Percentiles rank a stretch among this genome's conserved stretches.
phyloP scores from a whole-genome alignment of 805 yeast genomes.

The Metschnikowia vanudenii region DNA sequence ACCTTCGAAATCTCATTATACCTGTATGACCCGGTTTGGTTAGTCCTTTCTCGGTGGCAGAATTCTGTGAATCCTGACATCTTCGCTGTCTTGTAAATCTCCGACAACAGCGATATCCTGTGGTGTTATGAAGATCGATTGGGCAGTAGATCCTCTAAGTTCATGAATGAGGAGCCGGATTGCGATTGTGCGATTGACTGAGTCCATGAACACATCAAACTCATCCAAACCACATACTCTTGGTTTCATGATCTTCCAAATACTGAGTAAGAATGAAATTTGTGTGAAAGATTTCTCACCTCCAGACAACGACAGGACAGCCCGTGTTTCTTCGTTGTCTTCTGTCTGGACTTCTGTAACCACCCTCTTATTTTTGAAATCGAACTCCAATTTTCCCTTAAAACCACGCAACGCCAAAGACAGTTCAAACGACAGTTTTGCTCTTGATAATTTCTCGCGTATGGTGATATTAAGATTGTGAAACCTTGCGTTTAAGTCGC shows the following conservation, averaged over 20 bases:
- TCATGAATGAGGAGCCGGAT: slow-evolving; percentile 70
- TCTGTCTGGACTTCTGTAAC: slow-evolving; percentile 61
- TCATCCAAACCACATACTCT: slow-evolving; percentile 90
- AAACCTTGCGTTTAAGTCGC: slow-evolving; percentile 33
- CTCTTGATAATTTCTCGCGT: slow-evolving; percentile 30
- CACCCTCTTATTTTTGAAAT: slow-evolving; percentile 49
- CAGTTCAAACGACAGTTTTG: slow-evolving; percentile 48
- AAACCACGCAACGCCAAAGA: slow-evolving; percentile 68
- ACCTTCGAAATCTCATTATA: neutral
- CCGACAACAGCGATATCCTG: slow-evolving; percentile 78
- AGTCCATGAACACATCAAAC: slow-evolving; percentile 97
- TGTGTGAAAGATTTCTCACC: slow-evolving; percentile 97
- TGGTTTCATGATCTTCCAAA: slow-evolving; percentile 92
- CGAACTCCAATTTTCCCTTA: slow-evolving; percentile 68
- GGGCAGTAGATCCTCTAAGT: slow-evolving; percentile 64
- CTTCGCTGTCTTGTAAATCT: slow-evolving; percentile 46
- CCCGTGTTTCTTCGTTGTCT: slow-evolving; percentile 56
- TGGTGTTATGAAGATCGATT: slow-evolving; percentile 91
- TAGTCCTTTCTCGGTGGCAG: slow-evolving; percentile 32
- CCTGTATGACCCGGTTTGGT: neutral
- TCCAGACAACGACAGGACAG: slow-evolving; percentile 85
- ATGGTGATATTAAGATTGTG: slow-evolving; percentile 35
- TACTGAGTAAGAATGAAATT: slow-evolving; percentile 78
- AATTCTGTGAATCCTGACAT: slow-evolving; percentile 66
- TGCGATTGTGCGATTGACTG: slow-evolving; percentile 79